Percentiles rank a stretch among this genome's conserved stretches.
These are phyloP conservation scores for Chloridella minuta DNA, from an alignment of 352 stramenopile genomes.

Conservation along the genomic window DNA sequence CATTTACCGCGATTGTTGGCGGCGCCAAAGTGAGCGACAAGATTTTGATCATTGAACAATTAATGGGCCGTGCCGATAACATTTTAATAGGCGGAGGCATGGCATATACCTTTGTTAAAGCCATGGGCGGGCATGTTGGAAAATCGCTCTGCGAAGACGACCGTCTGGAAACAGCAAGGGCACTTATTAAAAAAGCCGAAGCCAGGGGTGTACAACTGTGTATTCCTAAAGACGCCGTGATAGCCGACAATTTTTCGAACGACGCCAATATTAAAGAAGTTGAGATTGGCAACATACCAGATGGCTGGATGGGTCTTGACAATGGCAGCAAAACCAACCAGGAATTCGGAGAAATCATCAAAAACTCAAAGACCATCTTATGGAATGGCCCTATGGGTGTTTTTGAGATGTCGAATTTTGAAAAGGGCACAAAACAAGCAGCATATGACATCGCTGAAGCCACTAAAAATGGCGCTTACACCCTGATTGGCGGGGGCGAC, in stretches of 20 bases:
- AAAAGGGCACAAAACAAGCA: slow-evolving; percentile 25
- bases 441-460: slow-evolving; percentile 49
- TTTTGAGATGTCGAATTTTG: slow-evolving; percentile 95
- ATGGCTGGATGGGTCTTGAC: slow-evolving; percentile 88
- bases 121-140: slow-evolving; percentile 72
- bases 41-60: slow-evolving; percentile 93
- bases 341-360: slow-evolving; percentile 35
- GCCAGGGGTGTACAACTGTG: slow-evolving; percentile 82
- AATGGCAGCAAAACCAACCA: slow-evolving; percentile 63
- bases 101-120: slow-evolving; percentile 99
- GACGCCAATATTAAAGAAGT: slow-evolving; percentile 51
- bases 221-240: slow-evolving; percentile 79
- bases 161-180: slow-evolving; percentile 34
- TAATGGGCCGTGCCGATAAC: slow-evolving; percentile 93
- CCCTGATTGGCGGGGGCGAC: slow-evolving; percentile 94
- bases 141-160: slow-evolving; percentile 46
- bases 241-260: slow-evolving; percentile 76
- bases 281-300: slow-evolving; percentile 51
- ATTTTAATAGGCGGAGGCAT: slow-evolving; percentile 96
- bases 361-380: slow-evolving; percentile 63
- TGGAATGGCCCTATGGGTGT: slow-evolving; percentile 99
- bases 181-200: slow-evolving; percentile 81
- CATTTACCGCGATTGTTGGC: slow-evolving; percentile 86
- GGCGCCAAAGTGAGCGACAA: slow-evolving; percentile 98
- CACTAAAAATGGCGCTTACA: slow-evolving; percentile 58